A percentile compares a stretch with the other conserved stretches of the same genome.
phyloP scores from a whole-genome alignment of 1,284 basidiomycete species.

The Rhodotorula sp. region DNA sequence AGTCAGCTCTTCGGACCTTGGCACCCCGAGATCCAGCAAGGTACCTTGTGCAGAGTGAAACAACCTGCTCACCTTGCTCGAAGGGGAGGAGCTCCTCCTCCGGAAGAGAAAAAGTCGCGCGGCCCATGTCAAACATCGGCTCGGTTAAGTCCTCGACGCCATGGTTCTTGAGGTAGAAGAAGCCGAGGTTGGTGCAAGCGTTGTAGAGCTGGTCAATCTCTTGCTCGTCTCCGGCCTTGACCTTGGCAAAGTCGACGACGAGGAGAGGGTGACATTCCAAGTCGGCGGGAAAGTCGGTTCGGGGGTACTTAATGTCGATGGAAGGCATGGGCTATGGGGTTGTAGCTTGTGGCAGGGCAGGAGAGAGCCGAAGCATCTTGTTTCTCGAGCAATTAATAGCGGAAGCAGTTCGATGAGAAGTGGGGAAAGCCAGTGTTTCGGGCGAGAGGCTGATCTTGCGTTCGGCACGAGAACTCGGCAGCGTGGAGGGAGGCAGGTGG shows the following conservation, averaged over 20 bases:
- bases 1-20: too few species aligned
- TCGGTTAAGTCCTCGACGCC: conserved; percentile 54
- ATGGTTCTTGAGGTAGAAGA: conserved; percentile 55
- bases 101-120: conserved; percentile 60
- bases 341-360: too few species aligned
- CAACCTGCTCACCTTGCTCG: conserved; percentile 55
- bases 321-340: neutral
- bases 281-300: conserved; percentile 55
- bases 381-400: too few species aligned
- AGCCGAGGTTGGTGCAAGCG: conserved; percentile 38
- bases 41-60: too few species aligned
- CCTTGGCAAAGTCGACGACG: conserved; percentile 56
- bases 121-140: conserved; percentile 62
- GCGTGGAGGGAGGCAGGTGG: neutral
- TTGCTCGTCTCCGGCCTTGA: conserved; percentile 45
- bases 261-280: conserved; percentile 57
- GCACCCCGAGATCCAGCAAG: too few species aligned
- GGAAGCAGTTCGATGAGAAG: too few species aligned
- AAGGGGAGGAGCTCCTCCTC: conserved; percentile 63
- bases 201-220: conserved; percentile 37
- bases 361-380: too few species aligned
- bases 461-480: neutral
- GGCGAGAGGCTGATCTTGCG: neutral
- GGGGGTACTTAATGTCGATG: conserved; percentile 7
- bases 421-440: too few species aligned